A percentile compares a stretch with the other conserved stretches of the same genome.
Conservation (phyloP, 345 rosid genomes). For the Schrenkiella parvula region DNA sequence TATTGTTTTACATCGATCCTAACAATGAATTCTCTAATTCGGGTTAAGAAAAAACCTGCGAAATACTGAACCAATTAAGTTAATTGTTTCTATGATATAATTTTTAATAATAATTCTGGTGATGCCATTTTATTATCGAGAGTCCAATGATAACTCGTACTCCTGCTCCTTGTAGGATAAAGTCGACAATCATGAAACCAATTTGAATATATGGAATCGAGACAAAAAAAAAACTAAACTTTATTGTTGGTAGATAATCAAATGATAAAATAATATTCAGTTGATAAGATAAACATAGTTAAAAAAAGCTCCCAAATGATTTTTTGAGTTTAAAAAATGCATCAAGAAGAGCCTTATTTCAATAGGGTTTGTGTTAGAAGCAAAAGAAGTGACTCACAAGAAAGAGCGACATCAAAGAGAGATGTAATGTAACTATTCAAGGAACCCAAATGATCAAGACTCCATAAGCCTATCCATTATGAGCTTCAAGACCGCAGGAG, state of each 20-base stretch:
- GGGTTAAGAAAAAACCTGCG: background rate
- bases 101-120: background rate
- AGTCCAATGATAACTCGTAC: background rate
- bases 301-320: background rate
- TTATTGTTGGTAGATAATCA: background rate
- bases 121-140: too few species aligned
- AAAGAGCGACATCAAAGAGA: background rate
- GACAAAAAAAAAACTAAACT: background rate
- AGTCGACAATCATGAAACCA: background rate
- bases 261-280: background rate
- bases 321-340: background rate
- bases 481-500: constrained; percentile 56
- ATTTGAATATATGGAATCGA: background rate
- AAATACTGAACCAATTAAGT: too few species aligned
- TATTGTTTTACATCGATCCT: too few species aligned
- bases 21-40: background rate
- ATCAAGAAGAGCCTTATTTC: constrained; percentile 8
- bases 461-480: constrained; percentile 83
- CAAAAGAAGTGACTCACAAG: background rate
- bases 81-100: background rate
- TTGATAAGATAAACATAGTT: background rate
- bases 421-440: background rate
- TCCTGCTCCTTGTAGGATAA: background rate
- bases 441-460: constrained; percentile 19
- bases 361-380: background rate